Evolutionary conservation across 495 filamentous ascomycete species (phyloP).

Genomic region (Aspergillus steynii): DNA sequence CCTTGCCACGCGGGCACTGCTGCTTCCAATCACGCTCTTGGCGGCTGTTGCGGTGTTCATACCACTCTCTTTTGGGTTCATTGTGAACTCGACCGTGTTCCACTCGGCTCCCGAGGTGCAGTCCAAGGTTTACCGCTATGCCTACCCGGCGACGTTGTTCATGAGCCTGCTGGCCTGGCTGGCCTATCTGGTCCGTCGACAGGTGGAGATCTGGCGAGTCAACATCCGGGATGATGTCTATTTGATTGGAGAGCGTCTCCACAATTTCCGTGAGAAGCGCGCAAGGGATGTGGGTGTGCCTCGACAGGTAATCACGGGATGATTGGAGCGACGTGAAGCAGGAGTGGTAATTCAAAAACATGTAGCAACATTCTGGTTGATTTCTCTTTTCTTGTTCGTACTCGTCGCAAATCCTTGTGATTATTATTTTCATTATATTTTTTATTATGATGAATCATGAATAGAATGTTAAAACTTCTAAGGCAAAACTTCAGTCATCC

Average conservation of each 20-base stretch:
- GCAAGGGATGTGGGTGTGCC: slow-evolving; percentile 43
- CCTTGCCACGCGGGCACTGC: slow-evolving; percentile 78
- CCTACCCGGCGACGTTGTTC: slow-evolving; percentile 62
- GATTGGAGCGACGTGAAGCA: slow-evolving; percentile 5
- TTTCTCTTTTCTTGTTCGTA: slow-evolving; percentile 3
- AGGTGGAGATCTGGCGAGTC: slow-evolving; percentile 74
- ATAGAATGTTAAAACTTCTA: background rate
- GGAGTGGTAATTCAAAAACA: background rate
- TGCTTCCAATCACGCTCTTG: slow-evolving; percentile 67
- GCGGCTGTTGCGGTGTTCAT: slow-evolving; percentile 57
- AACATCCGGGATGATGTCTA: slow-evolving; percentile 93
- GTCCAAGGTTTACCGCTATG: slow-evolving; percentile 66
- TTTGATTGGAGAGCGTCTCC: slow-evolving; percentile 87
- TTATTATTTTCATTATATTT: background rate
- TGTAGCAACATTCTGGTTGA: slow-evolving; percentile 6
- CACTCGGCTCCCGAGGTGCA: slow-evolving; percentile 43
- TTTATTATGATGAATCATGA: background rate
- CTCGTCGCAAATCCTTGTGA: background rate
- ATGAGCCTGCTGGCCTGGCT: slow-evolving; percentile 45
- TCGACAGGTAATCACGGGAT: slow-evolving; percentile 41
- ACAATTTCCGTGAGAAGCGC: slow-evolving; percentile 78
- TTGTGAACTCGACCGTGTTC: slow-evolving; percentile 45
- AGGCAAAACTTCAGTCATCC: no score
- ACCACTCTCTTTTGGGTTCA: slow-evolving; percentile 55
- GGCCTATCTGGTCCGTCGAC: slow-evolving; percentile 44